Conservation (phyloP, 257 asterid species). For the Ilex asprella region DNA sequence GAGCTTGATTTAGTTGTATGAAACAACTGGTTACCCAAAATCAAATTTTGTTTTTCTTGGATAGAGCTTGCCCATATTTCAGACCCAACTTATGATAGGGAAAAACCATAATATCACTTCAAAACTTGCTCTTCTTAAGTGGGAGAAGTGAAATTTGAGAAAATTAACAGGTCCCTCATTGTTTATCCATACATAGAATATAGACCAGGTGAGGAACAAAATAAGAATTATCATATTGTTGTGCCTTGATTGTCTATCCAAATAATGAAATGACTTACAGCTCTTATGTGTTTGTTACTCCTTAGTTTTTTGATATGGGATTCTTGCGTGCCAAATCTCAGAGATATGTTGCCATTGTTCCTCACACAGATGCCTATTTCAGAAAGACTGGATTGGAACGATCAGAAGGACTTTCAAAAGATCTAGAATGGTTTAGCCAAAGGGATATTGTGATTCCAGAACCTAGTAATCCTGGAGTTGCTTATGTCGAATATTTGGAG, state of each 20-base stretch:
- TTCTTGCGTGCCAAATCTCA: not conserved
- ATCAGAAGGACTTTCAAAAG: constrained; percentile 46
- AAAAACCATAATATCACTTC: too few species aligned
- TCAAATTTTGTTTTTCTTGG: not conserved
- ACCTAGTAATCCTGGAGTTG: constrained; percentile 65
- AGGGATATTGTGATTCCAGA: constrained; percentile 61
- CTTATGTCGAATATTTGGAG: constrained; percentile 58
- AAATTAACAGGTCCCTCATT: too few species aligned
- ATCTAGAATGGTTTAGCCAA: constrained; percentile 63
- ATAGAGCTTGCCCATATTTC: too few species aligned
- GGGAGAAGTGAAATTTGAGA: not conserved
- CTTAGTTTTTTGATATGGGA: not conserved
- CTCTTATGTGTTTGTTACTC: too few species aligned
- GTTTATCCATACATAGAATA: too few species aligned
- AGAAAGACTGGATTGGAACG: constrained; percentile 88
- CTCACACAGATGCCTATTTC: constrained; percentile 72
- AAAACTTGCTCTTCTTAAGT: too few species aligned
- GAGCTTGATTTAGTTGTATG: not conserved
- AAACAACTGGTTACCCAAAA: not conserved
- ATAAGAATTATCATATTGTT: too few species aligned
- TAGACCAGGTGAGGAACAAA: too few species aligned
- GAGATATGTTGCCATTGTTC: constrained; percentile 3
- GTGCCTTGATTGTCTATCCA: too few species aligned
- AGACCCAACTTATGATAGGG: too few species aligned
- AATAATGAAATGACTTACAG: too few species aligned